Evolutionary conservation across 2,329 filamentous ascomycete genomes (phyloP).

Genomic region (Xylariomycetidae sp.): DNA sequence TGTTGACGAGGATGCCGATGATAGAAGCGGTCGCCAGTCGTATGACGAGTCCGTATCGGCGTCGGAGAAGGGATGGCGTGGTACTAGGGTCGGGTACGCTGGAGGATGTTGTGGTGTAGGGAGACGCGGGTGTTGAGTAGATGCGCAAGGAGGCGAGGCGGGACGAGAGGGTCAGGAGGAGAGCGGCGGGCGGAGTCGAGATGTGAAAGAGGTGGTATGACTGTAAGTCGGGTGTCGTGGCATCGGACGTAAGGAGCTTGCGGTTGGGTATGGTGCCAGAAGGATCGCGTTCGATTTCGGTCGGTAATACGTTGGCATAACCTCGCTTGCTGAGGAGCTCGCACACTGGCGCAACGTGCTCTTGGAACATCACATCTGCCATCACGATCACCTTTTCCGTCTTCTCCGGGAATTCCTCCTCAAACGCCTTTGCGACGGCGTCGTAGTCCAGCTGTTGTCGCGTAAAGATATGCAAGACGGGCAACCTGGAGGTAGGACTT

Average conservation of each 20-base stretch:
- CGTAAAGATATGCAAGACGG: conserved; percentile 89
- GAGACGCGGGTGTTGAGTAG: conserved; percentile 52
- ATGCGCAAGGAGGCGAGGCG: conserved; percentile 75
- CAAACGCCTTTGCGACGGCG: conserved; percentile 55
- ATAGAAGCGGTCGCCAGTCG: conserved; percentile 74
- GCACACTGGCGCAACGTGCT: conserved; percentile 60
- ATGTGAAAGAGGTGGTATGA: conserved; percentile 80
- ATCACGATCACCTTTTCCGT: conserved; percentile 66
- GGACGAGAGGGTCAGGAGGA: conserved; percentile 81
- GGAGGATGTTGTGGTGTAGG: conserved; percentile 42
- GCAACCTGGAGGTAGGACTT: conserved; percentile 79
- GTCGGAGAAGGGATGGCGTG: conserved; percentile 58
- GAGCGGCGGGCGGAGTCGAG: conserved; percentile 69
- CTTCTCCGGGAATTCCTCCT: conserved; percentile 59
- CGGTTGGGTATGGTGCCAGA: conserved; percentile 80
- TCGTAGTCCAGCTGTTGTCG: conserved; percentile 60
- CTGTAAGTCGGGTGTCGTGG: conserved; percentile 42
- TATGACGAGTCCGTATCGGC: conserved; percentile 83
- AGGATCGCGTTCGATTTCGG: conserved; percentile 71
- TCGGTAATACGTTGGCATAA: conserved; percentile 65
- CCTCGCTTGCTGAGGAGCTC: conserved; percentile 51
- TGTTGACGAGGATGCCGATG: conserved; percentile 94
- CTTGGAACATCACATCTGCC: conserved; percentile 82
- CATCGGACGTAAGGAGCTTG: conserved; percentile 39
- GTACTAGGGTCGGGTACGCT: conserved; percentile 32